Evolutionary conservation across 1,284 basidiomycete genomes (phyloP).

Genomic region (Cystobasidiaceae sp.): DNA sequence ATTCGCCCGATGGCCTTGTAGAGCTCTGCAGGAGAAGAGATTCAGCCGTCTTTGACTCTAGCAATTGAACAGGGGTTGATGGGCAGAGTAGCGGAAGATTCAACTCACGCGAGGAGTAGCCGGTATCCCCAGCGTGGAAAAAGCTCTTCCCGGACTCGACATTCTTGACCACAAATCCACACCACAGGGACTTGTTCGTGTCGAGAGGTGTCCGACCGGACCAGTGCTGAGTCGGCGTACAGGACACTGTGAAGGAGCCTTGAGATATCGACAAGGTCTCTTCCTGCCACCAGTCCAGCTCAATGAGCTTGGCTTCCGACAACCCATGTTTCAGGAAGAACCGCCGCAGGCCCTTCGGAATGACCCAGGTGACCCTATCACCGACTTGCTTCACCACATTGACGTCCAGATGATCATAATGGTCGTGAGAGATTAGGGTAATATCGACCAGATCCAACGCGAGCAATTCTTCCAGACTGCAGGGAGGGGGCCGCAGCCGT

Average conservation of each 20-base stretch:
- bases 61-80: not conserved
- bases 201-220: slow-evolving; percentile 50
- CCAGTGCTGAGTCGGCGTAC: slow-evolving; percentile 48
- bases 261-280: slow-evolving; percentile 19
- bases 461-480: slow-evolving; percentile 17
- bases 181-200: slow-evolving; percentile 52
- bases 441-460: slow-evolving; percentile 39
- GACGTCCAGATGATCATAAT: slow-evolving; percentile 32
- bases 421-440: slow-evolving; percentile 45
- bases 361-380: slow-evolving; percentile 40
- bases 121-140: slow-evolving; percentile 49
- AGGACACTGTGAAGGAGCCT: too few relatives aligned
- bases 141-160: slow-evolving; percentile 18
- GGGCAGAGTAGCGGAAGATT: slow-evolving; percentile 43
- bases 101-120: slow-evolving; percentile 39
- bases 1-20: slow-evolving; percentile 44
- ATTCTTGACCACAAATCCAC: slow-evolving; percentile 47
- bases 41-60: not conserved
- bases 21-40: slow-evolving; percentile 19
- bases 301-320: slow-evolving; percentile 34
- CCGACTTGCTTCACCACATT: slow-evolving; percentile 35
- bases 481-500: slow-evolving; percentile 29
- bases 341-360: slow-evolving; percentile 41
- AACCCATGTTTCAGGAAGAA: slow-evolving; percentile 41
- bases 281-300: slow-evolving; percentile 46